Conservation (phyloP, 1,284 basidiomycete species). For the Mycena sp. region DNA sequence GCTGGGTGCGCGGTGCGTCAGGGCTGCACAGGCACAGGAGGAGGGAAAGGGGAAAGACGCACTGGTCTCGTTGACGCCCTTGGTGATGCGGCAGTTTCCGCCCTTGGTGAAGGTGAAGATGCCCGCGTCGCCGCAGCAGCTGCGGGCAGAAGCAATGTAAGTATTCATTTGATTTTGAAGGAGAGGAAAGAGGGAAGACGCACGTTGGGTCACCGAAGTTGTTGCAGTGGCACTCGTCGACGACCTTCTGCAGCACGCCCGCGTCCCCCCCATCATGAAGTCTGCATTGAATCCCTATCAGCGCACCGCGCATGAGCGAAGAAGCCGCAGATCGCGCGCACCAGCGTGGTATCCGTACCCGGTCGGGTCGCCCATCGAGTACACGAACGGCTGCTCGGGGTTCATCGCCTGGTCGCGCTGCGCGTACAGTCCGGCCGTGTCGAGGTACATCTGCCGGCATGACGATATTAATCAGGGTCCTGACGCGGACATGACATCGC, state of each 20-base stretch:
- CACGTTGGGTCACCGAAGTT: constrained; percentile 46
- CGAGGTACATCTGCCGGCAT: constrained; percentile 50
- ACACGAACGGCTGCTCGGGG: constrained; percentile 56
- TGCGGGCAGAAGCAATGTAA: constrained; percentile 24
- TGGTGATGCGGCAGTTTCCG: constrained; percentile 47
- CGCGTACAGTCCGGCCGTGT: constrained; percentile 42
- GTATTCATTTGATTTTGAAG: background rate
- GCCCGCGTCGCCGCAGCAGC: constrained; percentile 49
- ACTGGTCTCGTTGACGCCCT: constrained; percentile 48
- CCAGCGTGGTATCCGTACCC: constrained; percentile 63
- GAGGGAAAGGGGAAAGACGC: constrained; percentile 21
- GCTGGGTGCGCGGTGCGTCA: constrained; percentile 36
- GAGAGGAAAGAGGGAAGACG: background rate
- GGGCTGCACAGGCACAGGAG: background rate
- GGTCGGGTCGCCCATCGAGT: constrained; percentile 54
- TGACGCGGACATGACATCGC: no score
- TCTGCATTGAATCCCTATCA: constrained; percentile 40
- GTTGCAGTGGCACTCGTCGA: constrained; percentile 56
- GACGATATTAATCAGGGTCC: no score
- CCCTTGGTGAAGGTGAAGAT: constrained; percentile 46
- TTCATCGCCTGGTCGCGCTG: constrained; percentile 49
- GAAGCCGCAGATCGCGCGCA: constrained; percentile 28
- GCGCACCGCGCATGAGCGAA: background rate
- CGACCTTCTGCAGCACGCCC: constrained; percentile 54
- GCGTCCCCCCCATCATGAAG: constrained; percentile 60